Base-by-base conservation (phyloP, 495 filamentous ascomycete genomes). In the Delitschia confertaspora region DNA sequence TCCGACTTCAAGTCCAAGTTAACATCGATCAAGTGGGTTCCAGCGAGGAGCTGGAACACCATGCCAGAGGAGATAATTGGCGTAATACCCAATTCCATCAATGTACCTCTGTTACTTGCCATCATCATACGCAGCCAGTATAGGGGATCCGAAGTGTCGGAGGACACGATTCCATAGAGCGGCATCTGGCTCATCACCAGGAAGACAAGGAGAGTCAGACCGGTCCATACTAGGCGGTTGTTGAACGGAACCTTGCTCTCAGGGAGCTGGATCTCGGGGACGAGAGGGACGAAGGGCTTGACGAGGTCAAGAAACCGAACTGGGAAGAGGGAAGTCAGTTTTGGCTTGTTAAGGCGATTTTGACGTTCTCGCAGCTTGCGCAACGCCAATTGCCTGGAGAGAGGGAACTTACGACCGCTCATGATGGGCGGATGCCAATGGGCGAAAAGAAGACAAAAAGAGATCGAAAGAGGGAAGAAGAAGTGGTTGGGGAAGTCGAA, bases 101-200 rank as follows among this genome's bases (percentile, higher is more conserved):
- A 63, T 22, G 93, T 99, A 62, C 93, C 93, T 59, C 93, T 77
- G 65, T 99, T 99, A 83, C 84, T 93, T 59, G 93, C 93, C 74
- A 96, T 70, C 88, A 98, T 94, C 89, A 96, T 96, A 62, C 93
- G 82, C 57, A 99, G 76, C 93, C 93, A 99, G 80, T 96, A 99
- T 60, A 99, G 71, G 49, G 93, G 93, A 71, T 99, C 93, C 33
- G 64, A 64, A 14, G 48, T 65, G 69, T 98, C 91, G 49, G 89
- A 95, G 42, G 89, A 65, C 45, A 63, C 60, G 47, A 66, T 64
- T 46, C 59, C 56, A 51, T 61, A 64, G 33, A 62, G 53, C 41
- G 93, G 93, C 91, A 99, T 96, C 69, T 99, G 91, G 69, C 85
- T 93, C 93, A 99, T 99, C 64, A 99, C 89, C 82, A 98, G 73